Conservation (phyloP, 768 basidiomycete genomes). For the Psilocybe subaeruginosa region DNA sequence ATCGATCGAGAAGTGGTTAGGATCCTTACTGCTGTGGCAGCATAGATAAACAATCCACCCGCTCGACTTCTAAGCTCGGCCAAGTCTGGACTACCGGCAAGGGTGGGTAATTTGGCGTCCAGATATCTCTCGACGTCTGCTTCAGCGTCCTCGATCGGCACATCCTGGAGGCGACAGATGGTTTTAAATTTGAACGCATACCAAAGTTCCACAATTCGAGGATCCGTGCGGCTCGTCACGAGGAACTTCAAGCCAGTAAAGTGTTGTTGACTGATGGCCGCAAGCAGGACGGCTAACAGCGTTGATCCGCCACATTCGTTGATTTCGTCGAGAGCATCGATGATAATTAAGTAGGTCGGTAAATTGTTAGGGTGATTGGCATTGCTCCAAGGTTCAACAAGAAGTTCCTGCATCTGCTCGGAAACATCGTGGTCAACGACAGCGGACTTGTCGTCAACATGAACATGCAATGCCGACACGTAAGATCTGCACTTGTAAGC, state of each 20-base stretch:
- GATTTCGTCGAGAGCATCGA: slow-evolving; percentile 29
- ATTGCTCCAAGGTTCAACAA: slow-evolving; percentile 23
- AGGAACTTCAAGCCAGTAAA: slow-evolving; percentile 23
- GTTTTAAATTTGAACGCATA: slow-evolving; percentile 8
- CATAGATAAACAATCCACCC: slow-evolving; percentile 29
- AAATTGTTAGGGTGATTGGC: neutral
- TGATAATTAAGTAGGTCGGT: slow-evolving; percentile 20
- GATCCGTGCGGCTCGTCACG: slow-evolving; percentile 24
- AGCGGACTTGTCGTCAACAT: neutral
- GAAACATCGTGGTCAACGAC: neutral
- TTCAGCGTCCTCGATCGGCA: slow-evolving; percentile 8
- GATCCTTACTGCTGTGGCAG: slow-evolving; percentile 25
- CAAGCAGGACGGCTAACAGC: slow-evolving; percentile 8
- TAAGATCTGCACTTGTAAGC: neutral
- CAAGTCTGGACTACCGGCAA: slow-evolving; percentile 3
- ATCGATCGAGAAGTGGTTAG: slow-evolving; percentile 2
- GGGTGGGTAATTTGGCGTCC: neutral
- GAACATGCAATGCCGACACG: neutral
- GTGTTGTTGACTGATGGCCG: slow-evolving; percentile 2
- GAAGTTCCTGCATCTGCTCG: slow-evolving; percentile 5
- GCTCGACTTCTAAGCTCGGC: slow-evolving; percentile 13
- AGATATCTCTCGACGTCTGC: slow-evolving; percentile 7
- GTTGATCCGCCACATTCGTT: slow-evolving; percentile 10
- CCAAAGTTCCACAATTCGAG: slow-evolving; percentile 15
- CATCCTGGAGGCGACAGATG: slow-evolving; percentile 13